These are phyloP conservation scores for Cryphonectria japonica DNA, from an alignment of 2,329 filamentous ascomycete species.

Conservation along the genomic window DNA sequence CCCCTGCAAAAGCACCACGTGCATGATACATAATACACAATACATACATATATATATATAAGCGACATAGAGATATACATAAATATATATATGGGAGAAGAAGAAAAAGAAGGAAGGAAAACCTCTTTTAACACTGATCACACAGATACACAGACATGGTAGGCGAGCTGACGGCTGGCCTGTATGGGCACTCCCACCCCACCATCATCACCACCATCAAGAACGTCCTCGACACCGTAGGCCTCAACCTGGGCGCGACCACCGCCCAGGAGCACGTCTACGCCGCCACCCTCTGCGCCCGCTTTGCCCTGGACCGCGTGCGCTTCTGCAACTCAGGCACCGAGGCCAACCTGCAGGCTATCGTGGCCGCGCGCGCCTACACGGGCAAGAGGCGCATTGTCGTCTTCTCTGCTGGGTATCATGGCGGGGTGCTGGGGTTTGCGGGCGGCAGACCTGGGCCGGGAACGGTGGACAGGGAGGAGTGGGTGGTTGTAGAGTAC, in stretches of 20 bases:
- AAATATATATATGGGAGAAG: too few relatives aligned
- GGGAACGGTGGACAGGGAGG: conserved; percentile 53
- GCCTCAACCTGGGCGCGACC: conserved; percentile 59
- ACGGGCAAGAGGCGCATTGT: conserved; percentile 50
- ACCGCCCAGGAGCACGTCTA: conserved; percentile 55
- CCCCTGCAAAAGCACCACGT: background rate
- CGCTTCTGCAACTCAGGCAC: conserved; percentile 70
- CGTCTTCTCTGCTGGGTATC: conserved; percentile 56
- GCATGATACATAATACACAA: too few relatives aligned
- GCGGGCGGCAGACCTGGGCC: conserved; percentile 39
- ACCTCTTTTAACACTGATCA: background rate
- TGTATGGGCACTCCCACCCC: conserved; percentile 68
- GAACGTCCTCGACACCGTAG: conserved; percentile 47
- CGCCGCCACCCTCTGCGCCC: conserved; percentile 54
- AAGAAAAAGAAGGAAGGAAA: background rate
- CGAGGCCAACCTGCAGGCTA: conserved; percentile 64
- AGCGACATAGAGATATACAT: background rate
- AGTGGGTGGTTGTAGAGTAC: conserved; percentile 65
- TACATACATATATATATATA: too few relatives aligned
- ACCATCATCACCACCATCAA: conserved; percentile 54
- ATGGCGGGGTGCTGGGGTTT: conserved; percentile 52
- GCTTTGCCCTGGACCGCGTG: conserved; percentile 60
- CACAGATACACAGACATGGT: conserved; percentile 61
- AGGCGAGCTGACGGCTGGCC: conserved; percentile 65
- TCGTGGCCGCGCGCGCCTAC: conserved; percentile 56